These are phyloP conservation scores for Bruguiera parviflora DNA, from an alignment of 345 rosid species.

Conservation along the genomic window DNA sequence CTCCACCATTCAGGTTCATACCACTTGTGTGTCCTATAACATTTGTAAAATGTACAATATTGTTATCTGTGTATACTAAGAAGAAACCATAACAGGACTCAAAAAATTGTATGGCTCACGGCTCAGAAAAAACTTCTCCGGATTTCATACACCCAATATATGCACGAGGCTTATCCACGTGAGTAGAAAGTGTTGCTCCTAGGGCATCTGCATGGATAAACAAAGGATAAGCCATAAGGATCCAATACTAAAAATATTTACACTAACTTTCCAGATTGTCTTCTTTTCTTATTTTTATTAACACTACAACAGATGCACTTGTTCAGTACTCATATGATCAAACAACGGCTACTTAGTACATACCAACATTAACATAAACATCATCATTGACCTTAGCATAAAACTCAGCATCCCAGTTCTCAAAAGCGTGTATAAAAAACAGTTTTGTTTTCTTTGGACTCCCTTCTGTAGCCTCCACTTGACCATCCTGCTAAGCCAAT, in stretches of 20 bases:
- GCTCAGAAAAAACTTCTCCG: conserved; percentile 70
- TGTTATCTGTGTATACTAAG: neutral
- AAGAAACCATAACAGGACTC: conserved; percentile 1
- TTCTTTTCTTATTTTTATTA: neutral
- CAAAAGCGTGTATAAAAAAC: conserved; percentile 45
- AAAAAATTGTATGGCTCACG: conserved; percentile 41
- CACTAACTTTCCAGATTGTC: no score
- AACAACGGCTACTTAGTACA: conserved; percentile 16
- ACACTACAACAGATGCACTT: neutral
- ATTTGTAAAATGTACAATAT: conserved; percentile 5
- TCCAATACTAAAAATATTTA: neutral
- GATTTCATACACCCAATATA: conserved; percentile 93
- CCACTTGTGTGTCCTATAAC: conserved; percentile 65
- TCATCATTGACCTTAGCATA: conserved; percentile 75
- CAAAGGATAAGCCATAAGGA: conserved; percentile 10
- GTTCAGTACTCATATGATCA: conserved; percentile 5
- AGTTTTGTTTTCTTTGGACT: conserved; percentile 46
- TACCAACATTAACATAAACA: conserved; percentile 75
- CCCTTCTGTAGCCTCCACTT: conserved; percentile 57
- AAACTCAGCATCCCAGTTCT: conserved; percentile 73
- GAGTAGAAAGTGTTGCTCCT: conserved; percentile 67
- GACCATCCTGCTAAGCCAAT: conserved; percentile 47
- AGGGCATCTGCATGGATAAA: conserved; percentile 48
- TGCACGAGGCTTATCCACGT: conserved; percentile 54
- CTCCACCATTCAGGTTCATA: conserved; percentile 95